Evolutionary conservation across 164 flowering plant genomes (phyloP), one percentile per base, ranked within the genome.

Genomic region (Brasenia schreberi): DNA sequence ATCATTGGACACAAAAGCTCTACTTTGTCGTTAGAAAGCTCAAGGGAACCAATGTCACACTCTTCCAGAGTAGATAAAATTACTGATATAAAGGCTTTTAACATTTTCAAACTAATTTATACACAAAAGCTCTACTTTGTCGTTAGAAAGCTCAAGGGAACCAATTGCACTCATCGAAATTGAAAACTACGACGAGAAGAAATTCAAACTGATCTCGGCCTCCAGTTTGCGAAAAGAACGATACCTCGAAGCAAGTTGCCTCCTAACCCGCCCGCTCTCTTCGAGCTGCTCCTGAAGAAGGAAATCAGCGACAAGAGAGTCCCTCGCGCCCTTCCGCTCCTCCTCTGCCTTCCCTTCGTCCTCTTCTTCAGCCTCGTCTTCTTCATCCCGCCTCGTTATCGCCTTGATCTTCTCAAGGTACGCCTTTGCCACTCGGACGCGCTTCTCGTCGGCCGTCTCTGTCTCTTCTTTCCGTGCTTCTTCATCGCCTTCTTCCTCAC

Each of bases 271-370:
- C 3, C 97, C 97, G 59, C 89, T 89, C 42, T 83, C 89, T 66
- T 86, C 92, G 1, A 89, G 82, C 81, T 94, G 97, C 71, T 89
- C 82, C 74, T 83, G 82, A 73, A 79, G 83, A 77, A 94, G 71
- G 64, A 76, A 70, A 75, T 79, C 68, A 0, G 87, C 87, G 42
- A 87, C 84, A 18, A 73, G 72, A 1, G 85, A 78, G 73, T 89
- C 88, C 5, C 84, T 72, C 33, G 42, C 73, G 0, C 83, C 85
- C 7, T 71, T 79, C 27, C 74, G 74, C 42, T 74, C 87, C 14
- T 67, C 79, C 45, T 70, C 79, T 11, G 71, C 83, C 0, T 66
- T 84, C 0, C 64, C 87, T 1, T 74, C 87, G 4, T 76, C 80
- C 0, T 74, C 79, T 7, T 76, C 88, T 63, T 42, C 69, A 16